phyloP scores from a whole-genome alignment of 192 early-diverging fungal genomes.

The Phlyctochytrium bullatum region DNA sequence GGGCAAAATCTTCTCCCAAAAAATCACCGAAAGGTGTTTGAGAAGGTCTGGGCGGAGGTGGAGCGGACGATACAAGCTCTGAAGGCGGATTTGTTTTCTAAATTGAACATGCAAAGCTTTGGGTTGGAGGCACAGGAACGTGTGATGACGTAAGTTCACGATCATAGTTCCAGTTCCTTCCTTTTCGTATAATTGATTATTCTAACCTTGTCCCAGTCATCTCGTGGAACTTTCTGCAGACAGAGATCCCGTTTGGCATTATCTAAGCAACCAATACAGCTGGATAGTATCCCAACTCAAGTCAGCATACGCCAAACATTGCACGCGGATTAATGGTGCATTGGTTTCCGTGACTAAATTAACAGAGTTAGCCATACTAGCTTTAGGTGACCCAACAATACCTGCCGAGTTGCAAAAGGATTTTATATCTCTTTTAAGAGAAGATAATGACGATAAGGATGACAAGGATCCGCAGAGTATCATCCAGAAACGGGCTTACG shows the following conservation, averaged over 20 bases:
- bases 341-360: not conserved
- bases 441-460: not conserved
- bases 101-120: constrained; percentile 72
- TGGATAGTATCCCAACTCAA: constrained; percentile 80
- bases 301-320: constrained; percentile 58
- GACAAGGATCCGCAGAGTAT: not conserved
- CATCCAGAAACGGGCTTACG: not conserved
- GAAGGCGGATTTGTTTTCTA: constrained; percentile 69
- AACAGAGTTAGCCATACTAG: not conserved
- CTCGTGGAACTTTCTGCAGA: constrained; percentile 73
- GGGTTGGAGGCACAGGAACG: constrained; percentile 88
- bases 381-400: not conserved
- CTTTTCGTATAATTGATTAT: constrained; percentile 4
- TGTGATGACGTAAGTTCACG: constrained; percentile 73
- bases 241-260: constrained; percentile 86
- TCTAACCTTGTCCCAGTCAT: constrained; percentile 37
- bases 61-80: constrained; percentile 75
- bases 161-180: too few species aligned
- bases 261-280: constrained; percentile 82
- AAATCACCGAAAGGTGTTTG: constrained; percentile 75
- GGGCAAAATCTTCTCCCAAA: constrained; percentile 27
- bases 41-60: constrained; percentile 92
- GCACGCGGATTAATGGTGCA: constrained; percentile 27
- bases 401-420: not conserved
- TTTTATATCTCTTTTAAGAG: not conserved